Conservation (phyloP, 2,329 filamentous ascomycete species). For the Pseudocercospora cruenta region DNA sequence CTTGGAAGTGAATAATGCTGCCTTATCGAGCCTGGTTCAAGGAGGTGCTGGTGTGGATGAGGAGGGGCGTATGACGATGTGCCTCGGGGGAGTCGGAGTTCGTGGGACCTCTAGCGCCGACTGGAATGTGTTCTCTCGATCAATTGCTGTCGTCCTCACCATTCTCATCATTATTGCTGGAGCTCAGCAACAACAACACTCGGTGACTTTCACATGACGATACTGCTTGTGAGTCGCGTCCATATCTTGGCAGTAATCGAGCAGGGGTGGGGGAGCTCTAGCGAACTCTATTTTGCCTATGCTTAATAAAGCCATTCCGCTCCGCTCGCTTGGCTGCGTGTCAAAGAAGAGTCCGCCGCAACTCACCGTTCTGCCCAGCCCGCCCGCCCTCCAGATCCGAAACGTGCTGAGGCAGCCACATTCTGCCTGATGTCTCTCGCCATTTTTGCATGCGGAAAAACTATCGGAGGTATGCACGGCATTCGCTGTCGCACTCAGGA, state of each 20-base stretch:
- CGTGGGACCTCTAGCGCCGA: background rate
- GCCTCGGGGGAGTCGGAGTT: background rate
- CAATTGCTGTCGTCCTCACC: background rate
- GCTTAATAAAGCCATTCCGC: conserved; percentile 3
- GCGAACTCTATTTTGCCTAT: background rate
- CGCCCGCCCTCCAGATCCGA: background rate
- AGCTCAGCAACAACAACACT: background rate
- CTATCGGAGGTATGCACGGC: background rate
- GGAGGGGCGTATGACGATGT: background rate
- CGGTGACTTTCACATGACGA: background rate
- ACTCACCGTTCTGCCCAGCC: too few relatives aligned
- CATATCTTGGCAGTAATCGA: background rate
- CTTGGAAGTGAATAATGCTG: background rate
- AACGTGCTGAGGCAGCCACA: too few relatives aligned
- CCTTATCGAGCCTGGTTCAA: background rate
- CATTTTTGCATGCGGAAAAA: background rate
- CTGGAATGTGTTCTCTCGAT: background rate
- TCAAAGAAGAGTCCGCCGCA: background rate
- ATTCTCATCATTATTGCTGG: background rate
- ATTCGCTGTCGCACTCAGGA: conserved; percentile 1
- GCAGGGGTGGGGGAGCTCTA: background rate
- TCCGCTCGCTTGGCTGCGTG: background rate
- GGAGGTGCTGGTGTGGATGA: background rate
- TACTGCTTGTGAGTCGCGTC: background rate
- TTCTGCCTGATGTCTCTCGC: conserved; percentile 1